These are phyloP conservation scores for Codiaeum variegatum DNA, from an alignment of 441 rosid species.

Conservation along the genomic window DNA sequence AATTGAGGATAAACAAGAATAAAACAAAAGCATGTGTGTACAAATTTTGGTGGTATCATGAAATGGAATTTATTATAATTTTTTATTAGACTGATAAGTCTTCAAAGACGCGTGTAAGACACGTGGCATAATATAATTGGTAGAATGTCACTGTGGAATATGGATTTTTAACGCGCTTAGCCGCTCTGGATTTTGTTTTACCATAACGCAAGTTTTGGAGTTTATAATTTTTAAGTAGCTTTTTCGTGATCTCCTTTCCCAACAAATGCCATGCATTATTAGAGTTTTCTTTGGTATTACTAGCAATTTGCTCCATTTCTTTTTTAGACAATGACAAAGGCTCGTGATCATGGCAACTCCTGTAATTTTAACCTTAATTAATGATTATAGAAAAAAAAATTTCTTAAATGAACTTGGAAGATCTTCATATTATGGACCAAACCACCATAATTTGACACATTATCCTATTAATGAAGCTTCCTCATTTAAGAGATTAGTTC, in stretches of 20 bases:
- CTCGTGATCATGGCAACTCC: conserved; percentile 15
- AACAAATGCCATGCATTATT: conserved; percentile 13
- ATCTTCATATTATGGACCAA: too few relatives aligned
- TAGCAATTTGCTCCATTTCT: neutral
- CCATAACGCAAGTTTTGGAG: conserved; percentile 12
- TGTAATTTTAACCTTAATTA: conserved; percentile 1
- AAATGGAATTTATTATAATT: too few relatives aligned
- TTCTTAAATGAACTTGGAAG: too few relatives aligned
- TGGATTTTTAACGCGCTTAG: conserved; percentile 18
- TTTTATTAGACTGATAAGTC: neutral
- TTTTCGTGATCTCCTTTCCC: conserved; percentile 29
- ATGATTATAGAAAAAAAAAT: too few relatives aligned
- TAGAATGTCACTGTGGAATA: neutral
- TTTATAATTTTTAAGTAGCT: neutral
- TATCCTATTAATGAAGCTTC: too few relatives aligned
- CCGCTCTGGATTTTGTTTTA: conserved; percentile 11
- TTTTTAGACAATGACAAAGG: conserved; percentile 16
- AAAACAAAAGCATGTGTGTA: neutral
- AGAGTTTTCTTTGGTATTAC: conserved; percentile 2
- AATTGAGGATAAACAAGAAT: neutral
- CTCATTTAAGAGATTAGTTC: too few relatives aligned
- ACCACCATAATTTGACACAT: too few relatives aligned
- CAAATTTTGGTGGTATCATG: conserved; percentile 1
- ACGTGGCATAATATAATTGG: neutral
- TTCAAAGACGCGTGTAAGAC: neutral